A percentile compares a stretch with the other conserved stretches of the same genome.
Conservation (phyloP, 148 eudicot genomes). For the Chenopodium berlandieri region DNA sequence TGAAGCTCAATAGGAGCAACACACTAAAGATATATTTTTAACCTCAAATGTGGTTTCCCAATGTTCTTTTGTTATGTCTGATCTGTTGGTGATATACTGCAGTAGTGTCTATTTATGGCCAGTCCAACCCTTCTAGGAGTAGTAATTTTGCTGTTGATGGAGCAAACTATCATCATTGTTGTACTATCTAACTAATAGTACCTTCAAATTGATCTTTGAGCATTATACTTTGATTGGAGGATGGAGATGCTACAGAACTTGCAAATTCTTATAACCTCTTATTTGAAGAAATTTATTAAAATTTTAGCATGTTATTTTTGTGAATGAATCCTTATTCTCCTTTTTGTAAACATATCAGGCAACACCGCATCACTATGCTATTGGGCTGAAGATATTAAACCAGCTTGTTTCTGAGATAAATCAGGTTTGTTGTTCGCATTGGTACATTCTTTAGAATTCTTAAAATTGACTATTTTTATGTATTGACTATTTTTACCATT, state of each 20-base stretch:
- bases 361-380: conserved; percentile 66
- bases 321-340: neutral
- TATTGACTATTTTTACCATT: no score
- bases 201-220: neutral
- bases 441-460: neutral
- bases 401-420: conserved; percentile 81
- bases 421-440: conserved; percentile 49
- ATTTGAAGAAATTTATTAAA: neutral
- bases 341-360: conserved; percentile 40
- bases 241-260: conserved; percentile 8
- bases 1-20: neutral
- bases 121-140: neutral
- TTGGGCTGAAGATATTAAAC: conserved; percentile 72
- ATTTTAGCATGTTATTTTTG: neutral
- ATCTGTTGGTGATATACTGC: neutral
- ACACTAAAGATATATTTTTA: neutral
- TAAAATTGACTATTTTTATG: neutral
- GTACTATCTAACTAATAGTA: neutral
- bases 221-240: neutral
- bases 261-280: neutral
- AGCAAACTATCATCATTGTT: neutral
- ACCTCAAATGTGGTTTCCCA: neutral
- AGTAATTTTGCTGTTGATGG: neutral
- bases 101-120: neutral
- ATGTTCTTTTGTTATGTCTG: neutral